Evolutionary conservation across 495 filamentous ascomycete species (phyloP).

Genomic region (Aspergillus taichungensis): DNA sequence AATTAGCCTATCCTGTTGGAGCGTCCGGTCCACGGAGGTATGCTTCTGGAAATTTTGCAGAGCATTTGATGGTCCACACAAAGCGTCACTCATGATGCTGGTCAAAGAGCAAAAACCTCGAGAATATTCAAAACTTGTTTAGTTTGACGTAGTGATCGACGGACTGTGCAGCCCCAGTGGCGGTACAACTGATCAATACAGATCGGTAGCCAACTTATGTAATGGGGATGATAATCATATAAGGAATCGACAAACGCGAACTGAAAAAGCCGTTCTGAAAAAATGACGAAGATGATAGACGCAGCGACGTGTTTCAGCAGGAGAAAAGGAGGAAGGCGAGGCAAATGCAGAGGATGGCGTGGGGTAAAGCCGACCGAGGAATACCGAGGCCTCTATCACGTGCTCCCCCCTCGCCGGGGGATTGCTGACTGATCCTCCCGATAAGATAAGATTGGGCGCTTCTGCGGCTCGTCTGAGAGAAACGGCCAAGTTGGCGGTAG

Average conservation of each 20-base stretch:
- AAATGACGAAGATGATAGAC: conserved; percentile 1
- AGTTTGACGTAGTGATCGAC: background rate
- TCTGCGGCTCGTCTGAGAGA: conserved; percentile 17
- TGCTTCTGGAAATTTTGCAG: conserved; percentile 81
- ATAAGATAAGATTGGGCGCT: conserved; percentile 29
- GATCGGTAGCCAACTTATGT: background rate
- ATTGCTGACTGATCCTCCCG: conserved; percentile 13
- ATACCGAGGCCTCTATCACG: conserved; percentile 25
- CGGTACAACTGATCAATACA: background rate
- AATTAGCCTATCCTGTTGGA: conserved; percentile 74
- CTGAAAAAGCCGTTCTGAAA: background rate
- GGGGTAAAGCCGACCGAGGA: conserved; percentile 10
- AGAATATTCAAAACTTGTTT: background rate
- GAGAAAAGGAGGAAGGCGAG: background rate
- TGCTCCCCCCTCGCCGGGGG: conserved; percentile 1
- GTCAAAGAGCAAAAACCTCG: background rate
- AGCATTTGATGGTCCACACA: conserved; percentile 87
- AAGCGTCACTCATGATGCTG: conserved; percentile 61
- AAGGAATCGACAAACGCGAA: background rate
- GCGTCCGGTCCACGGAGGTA: conserved; percentile 61
- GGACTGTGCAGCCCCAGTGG: background rate
- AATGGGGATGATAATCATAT: background rate
- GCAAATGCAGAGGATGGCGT: background rate
- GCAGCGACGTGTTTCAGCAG: background rate
- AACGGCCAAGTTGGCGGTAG: conserved; percentile 19